These are phyloP conservation scores for Zasmidium cellare DNA, from an alignment of 2,329 filamentous ascomycete species.

Conservation along the genomic window DNA sequence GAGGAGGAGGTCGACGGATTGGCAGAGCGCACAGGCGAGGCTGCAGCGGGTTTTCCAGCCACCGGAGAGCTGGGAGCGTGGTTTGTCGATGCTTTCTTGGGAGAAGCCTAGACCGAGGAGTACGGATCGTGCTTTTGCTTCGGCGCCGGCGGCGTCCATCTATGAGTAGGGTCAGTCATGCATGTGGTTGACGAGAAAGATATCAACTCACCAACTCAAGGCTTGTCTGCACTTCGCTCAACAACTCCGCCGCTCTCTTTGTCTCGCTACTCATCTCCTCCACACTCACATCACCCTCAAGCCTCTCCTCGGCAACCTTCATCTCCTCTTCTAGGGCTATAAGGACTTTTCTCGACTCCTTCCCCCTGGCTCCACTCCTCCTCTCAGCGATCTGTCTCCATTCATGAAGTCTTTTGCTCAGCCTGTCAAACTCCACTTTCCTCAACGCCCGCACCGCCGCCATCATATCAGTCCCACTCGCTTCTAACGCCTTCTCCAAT, in stretches of 20 bases:
- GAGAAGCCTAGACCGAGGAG: conserved; percentile 72
- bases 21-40: conserved; percentile 60
- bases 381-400: conserved; percentile 63
- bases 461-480: conserved; percentile 4
- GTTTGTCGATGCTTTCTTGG: conserved; percentile 59
- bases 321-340: conserved; percentile 68
- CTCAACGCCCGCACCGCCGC: conserved; percentile 20
- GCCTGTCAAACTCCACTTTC: conserved; percentile 16
- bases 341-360: conserved; percentile 73
- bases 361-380: conserved; percentile 72
- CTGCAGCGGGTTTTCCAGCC: conserved; percentile 52
- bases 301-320: conserved; percentile 37
- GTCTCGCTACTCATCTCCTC: conserved; percentile 64
- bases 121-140: conserved; percentile 65
- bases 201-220: conserved; percentile 68
- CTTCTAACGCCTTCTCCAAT: conserved; percentile 17
- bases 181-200: no score
- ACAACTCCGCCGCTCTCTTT: conserved; percentile 67
- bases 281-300: conserved; percentile 52
- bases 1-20: conserved; percentile 74
- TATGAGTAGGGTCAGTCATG: conserved; percentile 3
- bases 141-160: conserved; percentile 36
- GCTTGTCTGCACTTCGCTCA: conserved; percentile 67
- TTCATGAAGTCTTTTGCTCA: conserved; percentile 18
- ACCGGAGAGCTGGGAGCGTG: conserved; percentile 69